Conservation (phyloP, 192 early-diverging fungal species). For the Neocallimastix lanati region DNA sequence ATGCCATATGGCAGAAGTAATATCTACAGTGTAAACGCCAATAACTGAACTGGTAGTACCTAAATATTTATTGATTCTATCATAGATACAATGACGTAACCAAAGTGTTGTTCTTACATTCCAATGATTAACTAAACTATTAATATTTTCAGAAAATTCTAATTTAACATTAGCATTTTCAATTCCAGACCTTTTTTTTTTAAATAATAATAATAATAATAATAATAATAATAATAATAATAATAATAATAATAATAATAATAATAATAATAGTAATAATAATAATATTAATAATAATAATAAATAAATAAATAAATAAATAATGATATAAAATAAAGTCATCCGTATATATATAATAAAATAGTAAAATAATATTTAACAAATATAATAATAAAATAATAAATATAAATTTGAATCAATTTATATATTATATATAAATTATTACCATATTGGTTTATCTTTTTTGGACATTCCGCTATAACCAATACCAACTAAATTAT, state of each 20-base stretch:
- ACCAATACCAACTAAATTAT: slow-evolving; percentile 63
- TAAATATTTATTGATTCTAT: slow-evolving; percentile 22
- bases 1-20: slow-evolving; percentile 79
- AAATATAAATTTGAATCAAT: too few relatives aligned
- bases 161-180: slow-evolving; percentile 29
- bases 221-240: not conserved
- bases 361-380: too few relatives aligned
- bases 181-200: not conserved
- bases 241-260: not conserved
- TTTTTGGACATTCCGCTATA: slow-evolving; percentile 42
- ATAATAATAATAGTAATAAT: not conserved
- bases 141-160: slow-evolving; percentile 61
- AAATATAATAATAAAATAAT: too few relatives aligned
- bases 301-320: not conserved
- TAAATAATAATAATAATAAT: not conserved
- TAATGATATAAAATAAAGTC: not conserved
- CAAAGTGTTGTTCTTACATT: slow-evolving; percentile 78
- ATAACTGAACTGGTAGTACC: slow-evolving; percentile 33
- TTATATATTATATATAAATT: too few relatives aligned
- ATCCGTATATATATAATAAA: not conserved
- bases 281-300: not conserved
- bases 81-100: slow-evolving; percentile 13
- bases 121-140: slow-evolving; percentile 63
- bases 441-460: slow-evolving; percentile 20
- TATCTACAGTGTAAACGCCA: slow-evolving; percentile 45